phyloP scores from a whole-genome alignment of 1,284 basidiomycete species.

The Pseudozyma tsukubaensis region DNA sequence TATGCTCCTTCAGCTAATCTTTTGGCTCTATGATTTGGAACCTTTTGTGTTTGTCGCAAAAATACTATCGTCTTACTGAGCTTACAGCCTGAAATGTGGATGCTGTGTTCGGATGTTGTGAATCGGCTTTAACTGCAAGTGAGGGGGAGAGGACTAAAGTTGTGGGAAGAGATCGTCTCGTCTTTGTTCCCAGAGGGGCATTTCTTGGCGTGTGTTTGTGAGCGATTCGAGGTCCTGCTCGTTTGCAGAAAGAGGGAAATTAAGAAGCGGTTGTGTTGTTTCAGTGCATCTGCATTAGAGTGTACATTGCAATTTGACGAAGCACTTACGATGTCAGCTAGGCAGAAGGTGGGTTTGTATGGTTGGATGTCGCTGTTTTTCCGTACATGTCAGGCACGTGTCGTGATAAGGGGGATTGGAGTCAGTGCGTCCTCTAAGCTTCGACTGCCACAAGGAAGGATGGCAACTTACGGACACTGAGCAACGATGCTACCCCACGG shows the following conservation, averaged over 20 bases:
- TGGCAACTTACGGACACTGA: slow-evolving; percentile 30
- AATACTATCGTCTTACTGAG: too few relatives aligned
- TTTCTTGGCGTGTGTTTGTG: slow-evolving; percentile 53
- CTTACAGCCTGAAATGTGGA: too few relatives aligned
- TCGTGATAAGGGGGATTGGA: too few relatives aligned
- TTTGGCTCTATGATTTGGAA: too few relatives aligned
- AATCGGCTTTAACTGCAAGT: too few relatives aligned
- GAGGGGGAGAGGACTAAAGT: too few relatives aligned
- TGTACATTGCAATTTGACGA: neutral
- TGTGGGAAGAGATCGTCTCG: slow-evolving; percentile 61
- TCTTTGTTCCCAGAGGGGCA: slow-evolving; percentile 66
- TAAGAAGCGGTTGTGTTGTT: neutral
- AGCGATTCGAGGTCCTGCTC: slow-evolving; percentile 56
- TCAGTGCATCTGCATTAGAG: too few relatives aligned
- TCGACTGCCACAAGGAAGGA: too few relatives aligned
- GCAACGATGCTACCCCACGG: slow-evolving; percentile 66
- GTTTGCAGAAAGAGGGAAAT: neutral
- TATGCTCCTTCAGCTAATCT: too few relatives aligned
- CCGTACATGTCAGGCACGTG: too few relatives aligned
- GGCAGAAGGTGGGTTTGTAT: slow-evolving; percentile 60
- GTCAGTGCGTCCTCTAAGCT: too few relatives aligned
- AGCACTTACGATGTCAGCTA: slow-evolving; percentile 59
- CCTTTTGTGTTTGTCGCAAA: too few relatives aligned
- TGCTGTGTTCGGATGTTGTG: slow-evolving; percentile 15
- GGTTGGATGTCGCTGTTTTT: slow-evolving; percentile 64